Base-by-base conservation (phyloP, 2,329 filamentous ascomycete genomes). In the Sclerotiophoma versabilis region DNA sequence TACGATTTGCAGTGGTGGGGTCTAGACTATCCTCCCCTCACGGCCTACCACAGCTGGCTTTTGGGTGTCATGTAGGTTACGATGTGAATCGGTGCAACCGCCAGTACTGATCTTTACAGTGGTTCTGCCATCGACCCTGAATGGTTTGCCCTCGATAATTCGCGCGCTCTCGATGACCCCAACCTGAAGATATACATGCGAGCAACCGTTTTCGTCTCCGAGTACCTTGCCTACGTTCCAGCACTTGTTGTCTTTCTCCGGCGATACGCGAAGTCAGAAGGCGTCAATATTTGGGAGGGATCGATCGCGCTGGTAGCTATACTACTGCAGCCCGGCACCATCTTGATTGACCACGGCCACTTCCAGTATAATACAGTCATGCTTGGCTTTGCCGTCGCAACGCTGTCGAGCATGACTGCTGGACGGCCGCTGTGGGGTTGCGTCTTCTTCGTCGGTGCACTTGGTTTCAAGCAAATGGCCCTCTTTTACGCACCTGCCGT, bases 381-480 rank as follows among this genome's bases (percentile, higher is more conserved):
- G 95, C 86, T 99, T 14, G 95, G 96, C 2, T 85, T 98, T 41
- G 87, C 95, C 9, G 80, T 96, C 25, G 92, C 92, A 0, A 91
- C 89, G 66, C 87, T 97, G 79, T 95, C 93, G 34, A 95, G 90
- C 73, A 89, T 98, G 77, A 76, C 96, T 44, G 92, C 92, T 3
- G 91, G 91, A 4, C 85, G 92, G 42, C 88, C 88, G 66, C 84
- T 96, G 58, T 97, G 93, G 92, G 86, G 91, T 22, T 92, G 91
- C 58, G 85, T 96, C 54, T 96, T 96, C 79, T 99, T 99, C 66
- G 95, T 99, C 6, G 86, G 85, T 14, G 91, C 93, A 3, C 81
- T 99, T n/a, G 92, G 92, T 5, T 99, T 98, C 82, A 99, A 99
- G 80, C 95, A 99, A 76, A 99, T 99, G 96, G 93, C 93, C 1